These are phyloP conservation scores for Phytophthora gonapodyides DNA, from an alignment of 352 stramenopile species.

Conservation along the genomic window DNA sequence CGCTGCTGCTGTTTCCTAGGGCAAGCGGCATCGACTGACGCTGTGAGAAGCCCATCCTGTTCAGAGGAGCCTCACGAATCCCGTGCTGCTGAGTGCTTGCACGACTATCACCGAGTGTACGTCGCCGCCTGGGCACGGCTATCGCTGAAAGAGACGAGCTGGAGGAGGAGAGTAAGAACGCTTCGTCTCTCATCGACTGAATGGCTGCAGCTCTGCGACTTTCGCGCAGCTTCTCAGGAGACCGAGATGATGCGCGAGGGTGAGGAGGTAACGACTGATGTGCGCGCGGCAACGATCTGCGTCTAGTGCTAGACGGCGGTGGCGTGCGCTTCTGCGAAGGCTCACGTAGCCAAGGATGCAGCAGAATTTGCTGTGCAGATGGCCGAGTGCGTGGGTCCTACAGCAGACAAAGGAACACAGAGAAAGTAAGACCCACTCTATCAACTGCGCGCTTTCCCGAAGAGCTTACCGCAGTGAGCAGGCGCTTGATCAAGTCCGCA, in stretches of 20 bases:
- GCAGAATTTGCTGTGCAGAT: slow-evolving; percentile 53
- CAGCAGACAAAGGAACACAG: slow-evolving; percentile 2
- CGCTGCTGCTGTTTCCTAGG: slow-evolving; percentile 22
- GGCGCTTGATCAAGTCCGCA: slow-evolving; percentile 63
- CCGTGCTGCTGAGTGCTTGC: slow-evolving; percentile 6
- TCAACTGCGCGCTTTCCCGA: background rate
- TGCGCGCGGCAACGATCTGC: slow-evolving; percentile 13
- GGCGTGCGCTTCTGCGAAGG: slow-evolving; percentile 18
- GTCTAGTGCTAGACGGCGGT: slow-evolving; percentile 16
- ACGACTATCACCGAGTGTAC: slow-evolving; percentile 15
- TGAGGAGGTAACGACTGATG: slow-evolving; percentile 25
- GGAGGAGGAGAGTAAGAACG: slow-evolving; percentile 17
- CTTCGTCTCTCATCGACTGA: slow-evolving; percentile 28
- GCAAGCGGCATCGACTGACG: slow-evolving; percentile 7
- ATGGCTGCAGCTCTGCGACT: slow-evolving; percentile 15
- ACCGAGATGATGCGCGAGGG: slow-evolving; percentile 21
- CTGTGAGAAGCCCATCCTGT: slow-evolving; percentile 14
- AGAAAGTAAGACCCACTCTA: background rate
- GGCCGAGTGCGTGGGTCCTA: slow-evolving; percentile 52
- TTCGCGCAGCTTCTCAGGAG: slow-evolving; percentile 24
- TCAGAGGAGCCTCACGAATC: slow-evolving; percentile 2
- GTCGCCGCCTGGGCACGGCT: slow-evolving; percentile 7
- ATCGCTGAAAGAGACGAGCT: slow-evolving; percentile 16
- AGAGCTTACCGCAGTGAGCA: slow-evolving; percentile 52
- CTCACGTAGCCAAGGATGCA: slow-evolving; percentile 62